phyloP scores from a whole-genome alignment of 371 early-diverging fungal genomes.

The Nosema muscidifuracis region DNA sequence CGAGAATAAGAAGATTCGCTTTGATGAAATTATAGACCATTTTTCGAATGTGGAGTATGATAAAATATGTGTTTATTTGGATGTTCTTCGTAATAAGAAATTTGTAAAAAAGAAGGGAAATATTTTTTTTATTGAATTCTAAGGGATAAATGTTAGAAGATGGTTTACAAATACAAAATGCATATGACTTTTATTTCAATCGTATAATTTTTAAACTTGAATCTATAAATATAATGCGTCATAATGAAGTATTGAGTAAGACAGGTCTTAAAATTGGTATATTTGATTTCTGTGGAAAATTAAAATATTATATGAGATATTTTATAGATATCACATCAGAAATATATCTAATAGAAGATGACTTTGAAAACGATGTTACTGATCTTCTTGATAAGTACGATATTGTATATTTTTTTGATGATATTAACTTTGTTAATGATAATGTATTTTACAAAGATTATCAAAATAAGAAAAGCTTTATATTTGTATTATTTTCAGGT shows the following conservation, averaged over 20 bases:
- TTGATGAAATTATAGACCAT: slow-evolving; percentile 36
- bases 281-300: slow-evolving; percentile 3
- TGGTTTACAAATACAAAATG: neutral
- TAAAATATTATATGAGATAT: neutral
- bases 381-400: neutral
- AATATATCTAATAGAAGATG: neutral
- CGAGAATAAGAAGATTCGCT: neutral
- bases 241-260: neutral
- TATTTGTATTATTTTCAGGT: neutral
- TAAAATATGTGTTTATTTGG: slow-evolving; percentile 51
- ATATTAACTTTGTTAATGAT: neutral
- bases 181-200: neutral
- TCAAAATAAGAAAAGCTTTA: neutral
- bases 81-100: slow-evolving; percentile 42
- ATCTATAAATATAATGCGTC: neutral
- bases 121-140: slow-evolving; percentile 5
- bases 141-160: too few species aligned
- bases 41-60: slow-evolving; percentile 26
- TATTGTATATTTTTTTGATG: neutral
- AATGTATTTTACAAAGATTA: neutral
- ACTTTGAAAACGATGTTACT: neutral
- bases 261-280: neutral
- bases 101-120: slow-evolving; percentile 41
- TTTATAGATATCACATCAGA: neutral
- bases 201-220: neutral